Percentiles rank a stretch among this genome's conserved stretches.
Evolutionary conservation across 352 stramenopile species (phyloP).

Genomic region (Globisporangium cederbergense): DNA sequence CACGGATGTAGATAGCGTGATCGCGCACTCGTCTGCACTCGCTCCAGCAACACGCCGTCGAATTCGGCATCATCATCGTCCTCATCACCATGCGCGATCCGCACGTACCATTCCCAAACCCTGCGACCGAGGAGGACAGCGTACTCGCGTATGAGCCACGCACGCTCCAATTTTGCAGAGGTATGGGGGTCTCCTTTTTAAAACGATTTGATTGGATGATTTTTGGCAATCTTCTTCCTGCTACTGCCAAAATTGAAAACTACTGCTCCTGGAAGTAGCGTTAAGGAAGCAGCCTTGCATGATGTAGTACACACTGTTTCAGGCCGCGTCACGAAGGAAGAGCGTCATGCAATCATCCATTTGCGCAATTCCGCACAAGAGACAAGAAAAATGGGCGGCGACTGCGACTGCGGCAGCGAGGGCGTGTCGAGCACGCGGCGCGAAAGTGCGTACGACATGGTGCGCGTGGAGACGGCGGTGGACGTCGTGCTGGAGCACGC

Average conservation of each 20-base stretch:
- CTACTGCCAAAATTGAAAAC: constrained; percentile 1
- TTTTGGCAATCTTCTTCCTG: constrained; percentile 1
- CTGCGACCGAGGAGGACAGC: background rate
- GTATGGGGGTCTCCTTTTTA: background rate
- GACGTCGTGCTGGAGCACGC: constrained; percentile 44
- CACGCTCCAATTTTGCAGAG: background rate
- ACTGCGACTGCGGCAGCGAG: constrained; percentile 47
- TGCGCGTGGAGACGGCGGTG: constrained; percentile 54
- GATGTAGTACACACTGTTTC: background rate
- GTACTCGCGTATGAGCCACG: background rate
- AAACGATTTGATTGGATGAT: background rate
- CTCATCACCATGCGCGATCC: background rate
- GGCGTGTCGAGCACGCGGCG: constrained; percentile 46
- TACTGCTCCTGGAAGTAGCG: background rate
- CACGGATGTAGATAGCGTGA: background rate
- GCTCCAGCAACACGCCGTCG: constrained; percentile 1
- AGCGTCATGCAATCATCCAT: background rate
- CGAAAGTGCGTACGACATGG: constrained; percentile 79
- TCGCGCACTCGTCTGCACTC: background rate
- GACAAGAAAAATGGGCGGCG: constrained; percentile 17
- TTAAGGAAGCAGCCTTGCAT: background rate
- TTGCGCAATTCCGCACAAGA: background rate
- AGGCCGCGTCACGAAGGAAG: background rate
- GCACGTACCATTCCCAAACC: background rate
- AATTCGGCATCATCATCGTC: background rate